Base-by-base conservation (phyloP, 306 rosid species). In the Cyamopsis tetragonoloba region DNA sequence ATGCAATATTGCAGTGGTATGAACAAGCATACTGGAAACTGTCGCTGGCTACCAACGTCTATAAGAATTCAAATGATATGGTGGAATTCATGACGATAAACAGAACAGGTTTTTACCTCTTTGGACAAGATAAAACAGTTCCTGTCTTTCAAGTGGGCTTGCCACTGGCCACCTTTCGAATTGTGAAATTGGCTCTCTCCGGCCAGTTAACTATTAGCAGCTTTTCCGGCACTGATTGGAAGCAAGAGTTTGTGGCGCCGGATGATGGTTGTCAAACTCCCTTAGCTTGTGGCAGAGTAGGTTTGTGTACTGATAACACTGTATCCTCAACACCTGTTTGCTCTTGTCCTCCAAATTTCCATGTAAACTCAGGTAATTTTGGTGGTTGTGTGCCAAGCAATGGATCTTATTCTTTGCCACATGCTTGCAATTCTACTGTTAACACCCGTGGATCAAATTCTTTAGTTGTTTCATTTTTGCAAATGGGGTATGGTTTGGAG, bases 1-100 rank as follows among this genome's bases (percentile, higher is more conserved):
- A 89, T 83, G 93, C 86, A 20, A 18, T 83, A 34, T 83, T 87
- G 56, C 85, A 78, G 57, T 92, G 98, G 98, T 47, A 57, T 49
- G 86, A 84, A 19, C 98, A 92, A 65, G 74, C 84, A 55, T 89
- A 92, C 49, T 92, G 98, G 98, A 86, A 76, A 71, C 49, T 92
- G 57, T 87, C 96, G 4, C 70, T 80, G 86, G 87, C 58, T 14
- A 61, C 79, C 54, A 38, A 38, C 0, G 89, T 82, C 38, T 79
- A 15, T 58, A 77, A 19, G 50, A 80, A 58, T 68, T 84, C 93
- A 4, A 72, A 72, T 58, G 27, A 22, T 30, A 7, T 15, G 28
- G 89, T 75, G 51, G 81, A 89, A 53, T 79, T 75, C 65, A 87
- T 92, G 96, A 70, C 80, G 5, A 7, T 86, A 14, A 86, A 86